phyloP scores from a whole-genome alignment of 2,329 filamentous ascomycete genomes.

The Exophiala xenobiotica region DNA sequence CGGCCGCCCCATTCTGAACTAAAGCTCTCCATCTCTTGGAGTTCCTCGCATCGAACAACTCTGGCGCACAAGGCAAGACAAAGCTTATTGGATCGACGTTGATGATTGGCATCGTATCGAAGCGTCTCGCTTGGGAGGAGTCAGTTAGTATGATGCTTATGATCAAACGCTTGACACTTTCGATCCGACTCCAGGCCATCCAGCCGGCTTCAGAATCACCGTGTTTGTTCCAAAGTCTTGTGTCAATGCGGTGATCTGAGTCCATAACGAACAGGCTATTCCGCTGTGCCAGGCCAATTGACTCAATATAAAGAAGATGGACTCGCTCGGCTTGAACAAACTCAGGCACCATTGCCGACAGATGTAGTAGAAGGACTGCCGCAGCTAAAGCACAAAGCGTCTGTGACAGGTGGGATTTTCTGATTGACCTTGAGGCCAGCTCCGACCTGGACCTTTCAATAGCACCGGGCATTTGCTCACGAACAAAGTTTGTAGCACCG shows the following conservation, averaged over 20 bases:
- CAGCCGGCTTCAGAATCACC: background rate
- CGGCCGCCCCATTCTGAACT: constrained; percentile 3
- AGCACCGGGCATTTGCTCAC: background rate
- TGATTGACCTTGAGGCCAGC: constrained; percentile 5
- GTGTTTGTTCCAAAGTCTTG: background rate
- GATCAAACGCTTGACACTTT: constrained; percentile 14
- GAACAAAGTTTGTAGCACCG: constrained; percentile 8
- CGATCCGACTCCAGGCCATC: constrained; percentile 15
- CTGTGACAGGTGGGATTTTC: background rate
- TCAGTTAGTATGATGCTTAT: constrained; percentile 12
- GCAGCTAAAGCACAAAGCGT: constrained; percentile 4
- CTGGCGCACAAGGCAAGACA: constrained; percentile 9
- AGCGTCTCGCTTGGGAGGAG: constrained; percentile 3
- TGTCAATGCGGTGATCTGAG: constrained; percentile 1
- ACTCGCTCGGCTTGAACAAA: too few relatives aligned
- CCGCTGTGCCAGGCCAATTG: too few relatives aligned
- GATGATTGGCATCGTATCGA: constrained; percentile 8
- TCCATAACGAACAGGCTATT: constrained; percentile 5
- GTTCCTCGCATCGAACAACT: constrained; percentile 9
- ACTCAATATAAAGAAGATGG: too few relatives aligned
- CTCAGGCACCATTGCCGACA: constrained; percentile 4
- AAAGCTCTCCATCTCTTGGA: constrained; percentile 5
- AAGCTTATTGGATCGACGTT: constrained; percentile 6
- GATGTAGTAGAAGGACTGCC: background rate
- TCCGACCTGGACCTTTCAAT: constrained; percentile 9